Base-by-base conservation (phyloP, 1,139 yeast genomes). In the Candida frijolesensis region DNA sequence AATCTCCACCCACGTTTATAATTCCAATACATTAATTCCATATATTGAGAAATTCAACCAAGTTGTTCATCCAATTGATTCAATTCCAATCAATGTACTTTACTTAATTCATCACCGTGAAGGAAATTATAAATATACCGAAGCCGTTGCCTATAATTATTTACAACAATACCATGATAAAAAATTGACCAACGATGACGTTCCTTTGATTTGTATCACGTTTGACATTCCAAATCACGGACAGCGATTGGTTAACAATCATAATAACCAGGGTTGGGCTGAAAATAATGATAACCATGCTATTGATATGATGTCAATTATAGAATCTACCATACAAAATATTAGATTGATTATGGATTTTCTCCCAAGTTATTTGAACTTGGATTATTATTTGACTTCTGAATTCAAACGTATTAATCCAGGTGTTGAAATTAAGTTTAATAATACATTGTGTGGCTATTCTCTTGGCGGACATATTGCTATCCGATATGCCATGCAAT, bases 161-260 rank as follows among this genome's bases (percentile, higher is more conserved):
- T 60, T 71, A 27, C 56, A 63, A n/a, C 66, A 65, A 44, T 68
- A 64, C 55, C 61, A 68, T 45, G 49, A 52, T 8, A 56, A 60
- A 22, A 60, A 61, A 47, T 47, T 49, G 1, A 52, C 54, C 2
- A 52, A 54, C 5, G 51, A 53, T 11, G 50, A 59, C 29, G 58
- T 58, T 25, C 71, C 79, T 2, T 60, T 80, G 44, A 66, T 83
- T 34, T 78, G 82, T 45, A 78, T 82, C 11, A 70, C 84, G 0
- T 82, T 82, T 61, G 90, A 85, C 57, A 66, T 70, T 50, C 71
- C 86, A 51, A 85, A 85, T 64, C 90, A 85, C 59, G 90, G 90
- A 1, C 64, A 63, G 37, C 65, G 90, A 41, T 47, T 60, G 9
- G 62, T 81, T 2, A 70, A 74, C 46, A 57, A 54, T 1, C 37